Conservation (phyloP, 139 green algal species). For the Medakamo hakoo region DNA sequence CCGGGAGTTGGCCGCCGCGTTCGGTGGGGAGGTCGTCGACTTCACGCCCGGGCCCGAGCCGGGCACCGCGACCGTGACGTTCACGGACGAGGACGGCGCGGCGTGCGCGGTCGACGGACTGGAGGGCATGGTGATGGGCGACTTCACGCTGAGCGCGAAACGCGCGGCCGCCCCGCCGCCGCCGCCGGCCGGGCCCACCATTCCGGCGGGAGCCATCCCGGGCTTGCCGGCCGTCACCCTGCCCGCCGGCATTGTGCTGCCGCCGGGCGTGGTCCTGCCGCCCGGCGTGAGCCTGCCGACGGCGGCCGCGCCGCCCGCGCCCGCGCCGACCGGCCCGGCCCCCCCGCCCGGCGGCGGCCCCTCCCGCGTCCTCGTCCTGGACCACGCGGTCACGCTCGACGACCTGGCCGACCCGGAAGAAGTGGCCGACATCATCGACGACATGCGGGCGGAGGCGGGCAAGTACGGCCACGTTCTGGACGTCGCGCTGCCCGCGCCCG, state of each 20-base stretch:
- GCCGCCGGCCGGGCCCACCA: too few relatives aligned
- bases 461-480: constrained; percentile 21
- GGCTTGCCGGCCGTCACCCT: not conserved
- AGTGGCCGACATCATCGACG: constrained; percentile 85
- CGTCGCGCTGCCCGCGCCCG: constrained; percentile 60
- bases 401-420: constrained; percentile 78
- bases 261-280: not conserved
- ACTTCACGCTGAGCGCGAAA: constrained; percentile 76
- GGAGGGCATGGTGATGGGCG: constrained; percentile 92
- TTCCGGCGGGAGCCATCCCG: too few relatives aligned
- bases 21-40: constrained; percentile 84
- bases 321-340: constrained; percentile 3
- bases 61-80: constrained; percentile 94
- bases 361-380: constrained; percentile 16
- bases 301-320: not conserved
- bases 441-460: constrained; percentile 58
- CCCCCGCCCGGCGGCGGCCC: not conserved
- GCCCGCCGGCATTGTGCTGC: not conserved
- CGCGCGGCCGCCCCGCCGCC: not conserved
- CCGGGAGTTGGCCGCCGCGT: constrained; percentile 79
- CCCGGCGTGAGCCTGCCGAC: not conserved
- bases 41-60: constrained; percentile 78
- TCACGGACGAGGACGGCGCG: constrained; percentile 56
- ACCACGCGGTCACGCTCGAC: constrained; percentile 52
- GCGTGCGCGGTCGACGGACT: constrained; percentile 77